These are phyloP conservation scores for Metschnikowia borealis DNA, from an alignment of 805 yeast species.

Conservation along the genomic window DNA sequence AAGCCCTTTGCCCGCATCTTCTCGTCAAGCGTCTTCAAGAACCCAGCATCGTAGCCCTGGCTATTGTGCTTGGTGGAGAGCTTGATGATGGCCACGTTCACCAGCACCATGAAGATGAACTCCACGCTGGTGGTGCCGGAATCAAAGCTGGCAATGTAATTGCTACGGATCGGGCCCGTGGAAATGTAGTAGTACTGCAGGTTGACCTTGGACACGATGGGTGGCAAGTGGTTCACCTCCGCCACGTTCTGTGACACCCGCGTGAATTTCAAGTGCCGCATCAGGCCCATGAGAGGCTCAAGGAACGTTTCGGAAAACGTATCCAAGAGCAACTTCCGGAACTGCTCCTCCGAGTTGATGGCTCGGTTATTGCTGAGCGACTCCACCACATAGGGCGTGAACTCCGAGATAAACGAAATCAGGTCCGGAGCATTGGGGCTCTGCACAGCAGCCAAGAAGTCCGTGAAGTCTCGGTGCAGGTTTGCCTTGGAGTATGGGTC, in stretches of 20 bases:
- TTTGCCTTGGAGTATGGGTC: conserved; percentile 27
- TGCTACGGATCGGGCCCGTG: conserved; percentile 16
- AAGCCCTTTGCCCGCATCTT: conserved; percentile 17
- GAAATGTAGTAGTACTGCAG: conserved; percentile 18
- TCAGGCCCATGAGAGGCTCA: conserved; percentile 38
- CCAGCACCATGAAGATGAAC: conserved; percentile 17
- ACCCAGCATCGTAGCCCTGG: conserved; percentile 11
- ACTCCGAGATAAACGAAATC: conserved; percentile 15
- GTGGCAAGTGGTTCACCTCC: conserved; percentile 18
- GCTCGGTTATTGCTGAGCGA: conserved; percentile 22
- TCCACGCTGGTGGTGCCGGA: conserved; percentile 12
- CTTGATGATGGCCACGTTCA: conserved; percentile 18
- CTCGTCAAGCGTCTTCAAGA: conserved; percentile 15
- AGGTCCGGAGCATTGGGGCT: conserved; percentile 15
- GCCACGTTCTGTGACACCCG: conserved; percentile 30
- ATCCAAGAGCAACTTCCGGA: conserved; percentile 31
- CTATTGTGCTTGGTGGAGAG: conserved; percentile 12
- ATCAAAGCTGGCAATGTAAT: conserved; percentile 12
- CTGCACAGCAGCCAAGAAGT: conserved; percentile 23
- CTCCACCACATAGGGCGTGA: conserved; percentile 18
- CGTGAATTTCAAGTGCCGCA: conserved; percentile 25
- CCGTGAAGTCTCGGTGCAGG: conserved; percentile 28
- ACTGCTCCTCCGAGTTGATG: conserved; percentile 30
- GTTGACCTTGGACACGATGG: conserved; percentile 17
- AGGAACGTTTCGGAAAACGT: conserved; percentile 33